Conservation (phyloP, 805 yeast genomes). For the Candida maris region DNA sequence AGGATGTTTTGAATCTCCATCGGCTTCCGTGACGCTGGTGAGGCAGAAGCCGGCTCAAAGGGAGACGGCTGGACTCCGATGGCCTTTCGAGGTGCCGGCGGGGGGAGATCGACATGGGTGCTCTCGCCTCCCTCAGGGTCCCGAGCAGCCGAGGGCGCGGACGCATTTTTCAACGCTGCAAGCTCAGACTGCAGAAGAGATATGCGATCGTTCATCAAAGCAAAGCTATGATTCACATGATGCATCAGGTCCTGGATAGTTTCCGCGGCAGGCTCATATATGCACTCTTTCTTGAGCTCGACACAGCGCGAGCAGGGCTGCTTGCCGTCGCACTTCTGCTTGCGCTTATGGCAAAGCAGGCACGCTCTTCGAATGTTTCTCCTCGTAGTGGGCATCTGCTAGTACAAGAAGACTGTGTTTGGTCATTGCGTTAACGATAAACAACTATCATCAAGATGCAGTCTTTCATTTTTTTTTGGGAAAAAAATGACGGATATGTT, state of each 20-base stretch:
- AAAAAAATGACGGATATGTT: too few species aligned
- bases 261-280: slow-evolving; percentile 2
- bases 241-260: slow-evolving; percentile 1
- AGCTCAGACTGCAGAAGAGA: neutral
- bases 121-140: neutral
- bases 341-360: slow-evolving; percentile 6
- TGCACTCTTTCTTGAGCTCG: slow-evolving; percentile 5
- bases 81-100: neutral
- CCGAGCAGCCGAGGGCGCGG: too few species aligned
- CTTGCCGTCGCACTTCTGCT: slow-evolving; percentile 10
- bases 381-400: neutral
- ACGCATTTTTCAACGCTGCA: neutral
- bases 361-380: slow-evolving; percentile 6
- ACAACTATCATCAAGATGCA: too few species aligned
- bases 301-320: slow-evolving; percentile 10
- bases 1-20: slow-evolving; percentile 13
- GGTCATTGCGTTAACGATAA: too few species aligned
- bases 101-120: neutral
- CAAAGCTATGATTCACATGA: neutral
- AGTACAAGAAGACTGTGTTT: neutral
- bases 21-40: slow-evolving; percentile 3
- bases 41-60: neutral
- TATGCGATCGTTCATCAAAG: slow-evolving; percentile 1
- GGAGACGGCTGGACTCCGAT: neutral
- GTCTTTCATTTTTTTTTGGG: too few species aligned